Evolutionary conservation across 495 filamentous ascomycete species (phyloP), one percentile per base, ranked within the genome.

Genomic region (Darksidea phi): DNA sequence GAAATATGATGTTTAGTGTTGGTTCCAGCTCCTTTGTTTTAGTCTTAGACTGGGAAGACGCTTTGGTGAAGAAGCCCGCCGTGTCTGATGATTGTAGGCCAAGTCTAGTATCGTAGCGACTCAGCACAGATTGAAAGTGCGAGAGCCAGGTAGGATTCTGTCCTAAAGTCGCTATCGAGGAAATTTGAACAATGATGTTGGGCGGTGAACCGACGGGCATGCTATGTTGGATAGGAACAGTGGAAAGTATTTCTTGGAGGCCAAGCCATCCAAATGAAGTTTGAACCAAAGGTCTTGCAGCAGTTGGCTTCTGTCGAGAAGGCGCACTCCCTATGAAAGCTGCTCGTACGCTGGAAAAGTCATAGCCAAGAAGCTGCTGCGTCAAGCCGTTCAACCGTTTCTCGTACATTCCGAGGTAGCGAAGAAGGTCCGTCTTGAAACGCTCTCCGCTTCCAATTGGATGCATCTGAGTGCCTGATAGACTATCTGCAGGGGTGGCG

Each of bases 81-180:
- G 53, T 5, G 32, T 25, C 38, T 13, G 34, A 11, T 15, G 32
- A 7, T 25, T 25, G 15, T 15, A 37, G 12, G 4, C 38, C 2
- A n/a, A n/a, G n/a, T n/a, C n/a, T n/a, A n/a, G n/a, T n/a, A n/a
- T n/a, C n/a, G n/a, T n/a, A n/a, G 20, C 46, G 26, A 26, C 43
- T 36, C 68, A 87, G 73, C 10, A 80, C 70, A n/a, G 73, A 67
- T 70, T 92, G 88, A 53, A 96, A 78, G 0, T 82, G 80, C 0
- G 78, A 78, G 6, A 96, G 77, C 91, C 91, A 97, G 63, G 80
- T 83, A 54, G 92, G 82, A 23, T 77, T 86, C 47, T 78, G 78
- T 1, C 90, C 90, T 0, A 96, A 78, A 0, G 89, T 88, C 6
- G 90, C 91, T 21, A 96, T 85, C 12, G 90, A 95, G 1, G 91